A percentile compares a stretch with the other conserved stretches of the same genome.
phyloP scores from a whole-genome alignment of 257 asterid species.

The Anisodus acutangulus region DNA sequence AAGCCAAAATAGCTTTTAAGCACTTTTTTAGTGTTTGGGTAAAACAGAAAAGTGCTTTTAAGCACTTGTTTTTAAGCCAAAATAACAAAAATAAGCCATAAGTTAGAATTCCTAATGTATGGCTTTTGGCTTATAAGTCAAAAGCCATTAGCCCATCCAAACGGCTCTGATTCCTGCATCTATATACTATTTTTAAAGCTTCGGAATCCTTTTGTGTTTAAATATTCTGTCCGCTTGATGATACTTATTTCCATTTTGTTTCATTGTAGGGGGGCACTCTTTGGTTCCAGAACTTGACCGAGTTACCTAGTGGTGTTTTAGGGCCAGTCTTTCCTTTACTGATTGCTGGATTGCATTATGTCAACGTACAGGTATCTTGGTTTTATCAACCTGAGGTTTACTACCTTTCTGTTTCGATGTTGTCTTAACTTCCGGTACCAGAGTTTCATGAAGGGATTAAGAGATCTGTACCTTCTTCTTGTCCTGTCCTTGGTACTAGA shows the following conservation, averaged over 20 bases:
- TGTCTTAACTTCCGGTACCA: conserved; percentile 13
- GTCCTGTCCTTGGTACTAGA: conserved; percentile 11
- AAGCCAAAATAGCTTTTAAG: too few relatives aligned
- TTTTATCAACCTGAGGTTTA: conserved; percentile 25
- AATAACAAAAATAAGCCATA: too few relatives aligned
- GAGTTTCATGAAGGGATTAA: conserved; percentile 1
- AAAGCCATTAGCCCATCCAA: too few relatives aligned
- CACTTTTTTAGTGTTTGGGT: too few relatives aligned
- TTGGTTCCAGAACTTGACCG: conserved; percentile 92
- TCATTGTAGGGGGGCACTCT: conserved; percentile 70
- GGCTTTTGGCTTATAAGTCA: too few relatives aligned
- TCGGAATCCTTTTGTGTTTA: background rate
- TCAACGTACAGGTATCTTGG: conserved; percentile 67
- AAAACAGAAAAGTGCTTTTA: too few relatives aligned
- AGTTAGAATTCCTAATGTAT: too few relatives aligned
- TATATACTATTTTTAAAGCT: background rate
- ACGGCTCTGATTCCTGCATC: background rate
- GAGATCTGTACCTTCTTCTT: conserved; percentile 12
- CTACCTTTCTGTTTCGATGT: background rate
- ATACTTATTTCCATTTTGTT: conserved; percentile 9
- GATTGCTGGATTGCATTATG: conserved; percentile 75
- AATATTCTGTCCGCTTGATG: conserved; percentile 4
- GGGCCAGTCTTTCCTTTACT: conserved; percentile 82
- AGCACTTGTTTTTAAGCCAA: too few relatives aligned
- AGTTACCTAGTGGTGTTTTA: conserved; percentile 65